These are phyloP conservation scores for Rosa lucieae DNA, from an alignment of 306 rosid species.

Conservation along the genomic window DNA sequence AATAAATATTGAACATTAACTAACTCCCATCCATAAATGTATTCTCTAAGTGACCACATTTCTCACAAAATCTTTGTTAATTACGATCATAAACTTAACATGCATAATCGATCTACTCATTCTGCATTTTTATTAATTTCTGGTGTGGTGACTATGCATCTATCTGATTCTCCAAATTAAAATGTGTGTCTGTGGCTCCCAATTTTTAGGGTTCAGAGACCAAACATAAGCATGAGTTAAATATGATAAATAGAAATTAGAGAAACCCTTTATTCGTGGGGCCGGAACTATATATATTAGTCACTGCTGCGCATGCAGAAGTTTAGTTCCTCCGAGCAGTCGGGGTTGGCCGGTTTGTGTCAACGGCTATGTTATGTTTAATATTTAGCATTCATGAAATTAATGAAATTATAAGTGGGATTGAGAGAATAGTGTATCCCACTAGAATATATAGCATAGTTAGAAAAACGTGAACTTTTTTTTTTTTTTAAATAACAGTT, in stretches of 20 bases:
- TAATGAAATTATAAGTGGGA: background rate
- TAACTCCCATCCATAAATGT: background rate
- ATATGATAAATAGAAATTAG: background rate
- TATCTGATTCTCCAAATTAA: background rate
- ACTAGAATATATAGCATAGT: background rate
- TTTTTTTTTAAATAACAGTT: background rate
- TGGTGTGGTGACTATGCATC: background rate
- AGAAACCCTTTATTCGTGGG: background rate
- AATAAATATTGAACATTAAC: background rate
- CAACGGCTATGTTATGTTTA: background rate
- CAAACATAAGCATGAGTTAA: constrained; percentile 9
- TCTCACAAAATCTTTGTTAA: background rate
- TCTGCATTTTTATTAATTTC: background rate
- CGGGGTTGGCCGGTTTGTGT: background rate
- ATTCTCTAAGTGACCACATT: background rate
- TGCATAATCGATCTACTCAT: background rate
- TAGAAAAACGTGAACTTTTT: background rate
- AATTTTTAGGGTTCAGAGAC: background rate
- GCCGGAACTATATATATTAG: background rate
- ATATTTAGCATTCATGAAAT: background rate
- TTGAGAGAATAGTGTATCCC: background rate
- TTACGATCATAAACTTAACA: background rate
- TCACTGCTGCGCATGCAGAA: constrained; percentile 1
- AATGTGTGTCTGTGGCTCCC: background rate
- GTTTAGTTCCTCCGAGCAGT: constrained; percentile 4